Conservation (phyloP, 2,329 filamentous ascomycete genomes). For the Diplodia corticola region DNA sequence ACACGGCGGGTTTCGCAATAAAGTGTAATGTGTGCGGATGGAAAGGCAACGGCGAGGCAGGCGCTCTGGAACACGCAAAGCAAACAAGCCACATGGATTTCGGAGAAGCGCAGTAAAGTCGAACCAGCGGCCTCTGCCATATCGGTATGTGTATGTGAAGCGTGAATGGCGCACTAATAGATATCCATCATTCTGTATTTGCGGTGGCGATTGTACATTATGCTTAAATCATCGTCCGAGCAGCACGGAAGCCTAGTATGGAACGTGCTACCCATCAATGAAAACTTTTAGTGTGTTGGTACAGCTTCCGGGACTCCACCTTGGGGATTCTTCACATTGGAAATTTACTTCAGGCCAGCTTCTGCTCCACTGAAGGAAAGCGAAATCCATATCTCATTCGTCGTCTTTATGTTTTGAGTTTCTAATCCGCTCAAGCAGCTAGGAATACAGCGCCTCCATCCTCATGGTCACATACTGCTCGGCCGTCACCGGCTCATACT, state of each 20-base stretch:
- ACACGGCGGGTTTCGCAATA: constrained; percentile 77
- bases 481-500: constrained; percentile 43
- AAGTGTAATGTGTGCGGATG: constrained; percentile 73
- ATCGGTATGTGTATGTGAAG: background rate
- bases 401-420: background rate
- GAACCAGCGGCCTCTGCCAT: background rate
- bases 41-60: constrained; percentile 66
- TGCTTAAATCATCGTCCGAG: background rate
- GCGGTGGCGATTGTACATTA: background rate
- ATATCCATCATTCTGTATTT: background rate
- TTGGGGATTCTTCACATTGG: background rate
- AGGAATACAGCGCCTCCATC: constrained; percentile 32
- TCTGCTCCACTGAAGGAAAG: background rate
- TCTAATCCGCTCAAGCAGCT: background rate
- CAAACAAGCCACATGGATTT: constrained; percentile 62
- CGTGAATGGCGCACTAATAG: background rate
- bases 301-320: too few species aligned
- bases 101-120: constrained; percentile 40
- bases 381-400: background rate
- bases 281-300: too few species aligned
- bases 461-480: constrained; percentile 40
- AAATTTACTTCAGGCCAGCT: too few species aligned
- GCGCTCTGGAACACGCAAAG: constrained; percentile 62
- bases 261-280: background rate
- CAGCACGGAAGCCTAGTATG: background rate